Evolutionary conservation across 768 basidiomycete genomes (phyloP), one percentile per base, ranked within the genome.

Genomic region (Steccherinum ochraceum): DNA sequence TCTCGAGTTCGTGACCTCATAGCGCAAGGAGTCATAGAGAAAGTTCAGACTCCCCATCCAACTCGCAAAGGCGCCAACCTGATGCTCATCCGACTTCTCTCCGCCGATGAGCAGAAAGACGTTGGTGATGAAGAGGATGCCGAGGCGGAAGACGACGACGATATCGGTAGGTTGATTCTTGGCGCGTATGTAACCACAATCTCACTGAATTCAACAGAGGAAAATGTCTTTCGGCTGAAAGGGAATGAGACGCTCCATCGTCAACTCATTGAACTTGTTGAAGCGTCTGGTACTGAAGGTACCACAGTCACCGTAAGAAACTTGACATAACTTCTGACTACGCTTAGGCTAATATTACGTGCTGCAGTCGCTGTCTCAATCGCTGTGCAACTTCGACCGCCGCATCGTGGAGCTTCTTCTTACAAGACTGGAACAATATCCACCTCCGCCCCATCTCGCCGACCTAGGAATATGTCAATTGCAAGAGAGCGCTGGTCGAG

Each of bases 321-420:
- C n/a, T n/a, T n/a, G n/a, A n/a, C n/a, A n/a, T 40, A 5, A 12
- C 11, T 16, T 20, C 45, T 43, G 16, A 45, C 48, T 52, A 5
- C 21, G 18, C n/a, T n/a, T n/a, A n/a, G n/a, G n/a, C n/a, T n/a
- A n/a, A 30, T 16, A 41, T 41, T 16, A 21, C 12, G 12, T 10
- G 26, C 16, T 27, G 39, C 50, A 90, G 89, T 84, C 87, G 62
- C 67, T 89, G 11, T 79, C 83, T 40, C 56, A 60, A 12, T 72
- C 78, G 24, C 71, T 93, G 18, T 77, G 79, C 56, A 73, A 81
- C 54, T 86, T 93, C 53, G 88, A 93, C 64, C 80, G 78, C 61
- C 83, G 93, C 23, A 90, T 86, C 1, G 74, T 93, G 45, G 93
- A 95, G 63, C 75, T 90, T n/a, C 69, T 91, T 21, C 75, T 93